A percentile compares a stretch with the other conserved stretches of the same genome.
These are phyloP conservation scores for Naganishia albida DNA, from an alignment of 1,284 basidiomycete genomes.

Conservation along the genomic window DNA sequence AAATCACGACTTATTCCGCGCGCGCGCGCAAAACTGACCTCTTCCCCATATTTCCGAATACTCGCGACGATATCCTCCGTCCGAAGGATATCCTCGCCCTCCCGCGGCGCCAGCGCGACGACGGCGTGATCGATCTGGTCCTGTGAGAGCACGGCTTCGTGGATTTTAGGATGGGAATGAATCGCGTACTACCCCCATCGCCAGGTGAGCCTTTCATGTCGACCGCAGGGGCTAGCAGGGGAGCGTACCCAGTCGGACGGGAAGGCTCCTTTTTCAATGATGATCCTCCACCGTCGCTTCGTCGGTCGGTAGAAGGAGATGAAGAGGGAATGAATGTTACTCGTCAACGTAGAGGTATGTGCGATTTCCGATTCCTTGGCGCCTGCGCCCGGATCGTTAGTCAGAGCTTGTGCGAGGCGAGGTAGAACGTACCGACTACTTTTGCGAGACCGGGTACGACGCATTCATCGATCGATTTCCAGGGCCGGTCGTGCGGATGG, in stretches of 20 bases:
- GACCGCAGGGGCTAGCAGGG: not conserved
- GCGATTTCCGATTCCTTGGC: conserved; percentile 85
- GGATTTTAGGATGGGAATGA: conserved; percentile 77
- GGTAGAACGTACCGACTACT: conserved; percentile 68
- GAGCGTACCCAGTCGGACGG: conserved; percentile 81
- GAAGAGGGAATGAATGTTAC: conserved; percentile 93
- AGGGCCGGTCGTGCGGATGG: conserved; percentile 79
- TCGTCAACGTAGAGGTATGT: conserved; percentile 90
- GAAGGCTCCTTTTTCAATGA: conserved; percentile 92
- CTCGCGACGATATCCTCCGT: conserved; percentile 82
- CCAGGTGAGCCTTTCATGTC: not conserved
- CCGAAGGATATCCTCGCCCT: conserved; percentile 82
- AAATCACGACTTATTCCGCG: not conserved
- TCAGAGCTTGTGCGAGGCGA: not conserved
- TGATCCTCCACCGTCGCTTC: conserved; percentile 78
- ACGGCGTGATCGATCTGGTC: conserved; percentile 62
- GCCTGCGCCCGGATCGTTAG: conserved; percentile 57
- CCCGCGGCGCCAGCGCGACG: conserved; percentile 74
- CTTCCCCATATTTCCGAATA: conserved; percentile 70
- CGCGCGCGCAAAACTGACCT: conserved; percentile 37
- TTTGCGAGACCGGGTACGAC: conserved; percentile 76
- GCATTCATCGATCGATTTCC: conserved; percentile 76
- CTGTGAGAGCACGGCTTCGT: conserved; percentile 69
- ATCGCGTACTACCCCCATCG: conserved; percentile 80
- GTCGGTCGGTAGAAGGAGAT: conserved; percentile 92